phyloP scores from a whole-genome alignment of 2,329 filamentous ascomycete genomes.

The Beauveria sp. region DNA sequence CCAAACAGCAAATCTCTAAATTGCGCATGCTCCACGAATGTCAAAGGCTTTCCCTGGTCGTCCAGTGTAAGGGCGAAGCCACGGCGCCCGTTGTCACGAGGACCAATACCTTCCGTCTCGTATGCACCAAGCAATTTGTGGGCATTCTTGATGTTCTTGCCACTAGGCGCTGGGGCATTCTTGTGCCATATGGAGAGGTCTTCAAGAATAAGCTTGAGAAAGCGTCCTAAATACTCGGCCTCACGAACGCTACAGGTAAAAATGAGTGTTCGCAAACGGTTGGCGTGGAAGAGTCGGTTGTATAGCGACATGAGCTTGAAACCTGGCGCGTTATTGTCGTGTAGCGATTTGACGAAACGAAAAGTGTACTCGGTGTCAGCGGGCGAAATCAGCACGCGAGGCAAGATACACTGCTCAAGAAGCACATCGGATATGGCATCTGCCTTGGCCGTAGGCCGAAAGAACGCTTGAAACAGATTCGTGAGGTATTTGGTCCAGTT shows the following conservation, averaged over 20 bases:
- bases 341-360: constrained; percentile 78
- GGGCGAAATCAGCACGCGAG: constrained; percentile 74
- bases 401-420: constrained; percentile 88
- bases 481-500: constrained; percentile 62
- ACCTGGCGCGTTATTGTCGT: constrained; percentile 73
- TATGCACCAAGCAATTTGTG: constrained; percentile 63
- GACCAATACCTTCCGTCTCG: constrained; percentile 63
- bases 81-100: constrained; percentile 48
- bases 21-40: constrained; percentile 73
- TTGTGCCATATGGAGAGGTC: constrained; percentile 81
- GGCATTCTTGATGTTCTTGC: constrained; percentile 30
- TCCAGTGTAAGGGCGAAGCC: constrained; percentile 75
- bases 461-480: constrained; percentile 73
- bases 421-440: constrained; percentile 66
- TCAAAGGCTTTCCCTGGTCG: constrained; percentile 55
- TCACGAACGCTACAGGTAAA: constrained; percentile 87
- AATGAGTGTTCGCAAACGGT: constrained; percentile 72
- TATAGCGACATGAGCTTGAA: constrained; percentile 83
- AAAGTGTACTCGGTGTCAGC: constrained; percentile 86
- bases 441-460: constrained; percentile 56
- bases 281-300: constrained; percentile 75
- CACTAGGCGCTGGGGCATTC: constrained; percentile 49
- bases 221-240: constrained; percentile 86
- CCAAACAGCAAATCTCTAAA: constrained; percentile 81
- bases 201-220: constrained; percentile 72